Conservation (phyloP, 345 rosid species). For the Eucalyptus caleyi region DNA sequence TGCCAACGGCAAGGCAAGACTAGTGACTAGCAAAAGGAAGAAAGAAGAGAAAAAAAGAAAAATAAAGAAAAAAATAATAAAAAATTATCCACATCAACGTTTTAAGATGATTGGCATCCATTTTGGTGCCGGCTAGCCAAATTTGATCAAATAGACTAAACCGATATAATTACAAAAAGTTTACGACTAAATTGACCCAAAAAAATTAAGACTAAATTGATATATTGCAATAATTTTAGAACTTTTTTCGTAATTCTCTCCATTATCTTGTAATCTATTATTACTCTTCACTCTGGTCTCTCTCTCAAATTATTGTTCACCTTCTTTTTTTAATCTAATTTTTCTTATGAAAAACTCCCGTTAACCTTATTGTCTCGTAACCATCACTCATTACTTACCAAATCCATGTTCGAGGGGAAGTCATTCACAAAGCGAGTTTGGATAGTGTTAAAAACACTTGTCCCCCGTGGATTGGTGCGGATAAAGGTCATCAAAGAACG, state of each 20-base stretch:
- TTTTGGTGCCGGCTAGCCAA: rapidly evolving
- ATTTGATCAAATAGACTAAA: rapidly evolving
- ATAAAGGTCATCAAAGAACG: neutral
- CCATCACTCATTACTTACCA: neutral
- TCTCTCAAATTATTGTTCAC: neutral
- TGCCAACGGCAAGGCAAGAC: too few relatives aligned
- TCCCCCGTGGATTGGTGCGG: neutral
- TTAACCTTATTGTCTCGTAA: neutral
- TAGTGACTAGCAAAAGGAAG: rapidly evolving
- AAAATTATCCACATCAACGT: rapidly evolving
- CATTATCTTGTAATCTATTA: too few relatives aligned
- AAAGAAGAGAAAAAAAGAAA: too few relatives aligned
- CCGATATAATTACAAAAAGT: rapidly evolving
- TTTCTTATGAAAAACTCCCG: neutral
- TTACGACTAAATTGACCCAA: rapidly evolving
- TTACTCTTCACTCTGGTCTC: neutral
- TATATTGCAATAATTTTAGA: rapidly evolving
- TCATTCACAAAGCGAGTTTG: neutral
- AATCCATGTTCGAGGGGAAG: neutral
- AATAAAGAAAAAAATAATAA: too few relatives aligned
- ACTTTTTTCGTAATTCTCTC: too few relatives aligned
- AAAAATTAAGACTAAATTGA: rapidly evolving
- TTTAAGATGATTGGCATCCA: rapidly evolving
- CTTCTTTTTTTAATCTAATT: neutral
- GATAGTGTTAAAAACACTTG: neutral